phyloP scores from a whole-genome alignment of 2,329 filamentous ascomycete species.

The Bisporella sp. region DNA sequence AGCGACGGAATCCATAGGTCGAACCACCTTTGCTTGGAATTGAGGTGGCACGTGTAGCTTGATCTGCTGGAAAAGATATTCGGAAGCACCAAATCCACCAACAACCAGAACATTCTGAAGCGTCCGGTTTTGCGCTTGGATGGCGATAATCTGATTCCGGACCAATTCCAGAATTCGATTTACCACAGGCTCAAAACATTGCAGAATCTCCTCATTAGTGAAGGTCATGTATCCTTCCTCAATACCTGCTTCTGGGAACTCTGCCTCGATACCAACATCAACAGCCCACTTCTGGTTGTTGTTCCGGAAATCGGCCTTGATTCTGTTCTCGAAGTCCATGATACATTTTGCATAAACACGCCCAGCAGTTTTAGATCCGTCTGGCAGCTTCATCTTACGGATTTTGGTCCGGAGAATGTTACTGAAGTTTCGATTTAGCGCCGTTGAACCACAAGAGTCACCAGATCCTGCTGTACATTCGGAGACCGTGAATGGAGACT shows the following conservation, averaged over 20 bases:
- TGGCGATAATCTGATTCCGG: conserved; percentile 96
- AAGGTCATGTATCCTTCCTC: conserved; percentile 99
- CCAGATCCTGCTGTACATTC: conserved; percentile 97
- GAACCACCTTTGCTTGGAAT: conserved; percentile 96
- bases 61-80: conserved; percentile 99
- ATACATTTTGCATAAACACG: conserved; percentile 99
- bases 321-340: conserved; percentile 99
- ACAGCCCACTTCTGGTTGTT: conserved; percentile 99
- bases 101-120: conserved; percentile 96
- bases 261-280: conserved; percentile 95
- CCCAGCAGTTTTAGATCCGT: conserved; percentile 94
- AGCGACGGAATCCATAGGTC: conserved; percentile 97
- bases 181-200: conserved; percentile 97
- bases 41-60: conserved; percentile 97
- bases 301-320: conserved; percentile 99
- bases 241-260: conserved; percentile 95
- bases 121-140: conserved; percentile 90
- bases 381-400: conserved; percentile 96
- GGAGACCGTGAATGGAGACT: conserved; percentile 92
- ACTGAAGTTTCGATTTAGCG: conserved; percentile 95
- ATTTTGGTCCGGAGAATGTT: conserved; percentile 98
- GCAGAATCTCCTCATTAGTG: conserved; percentile 96
- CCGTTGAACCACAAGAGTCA: conserved; percentile 97
- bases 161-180: conserved; percentile 95
- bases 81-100: conserved; percentile 94